Base-by-base conservation (phyloP, 2,329 filamentous ascomycete species). In the Aspergillus udagawae region DNA sequence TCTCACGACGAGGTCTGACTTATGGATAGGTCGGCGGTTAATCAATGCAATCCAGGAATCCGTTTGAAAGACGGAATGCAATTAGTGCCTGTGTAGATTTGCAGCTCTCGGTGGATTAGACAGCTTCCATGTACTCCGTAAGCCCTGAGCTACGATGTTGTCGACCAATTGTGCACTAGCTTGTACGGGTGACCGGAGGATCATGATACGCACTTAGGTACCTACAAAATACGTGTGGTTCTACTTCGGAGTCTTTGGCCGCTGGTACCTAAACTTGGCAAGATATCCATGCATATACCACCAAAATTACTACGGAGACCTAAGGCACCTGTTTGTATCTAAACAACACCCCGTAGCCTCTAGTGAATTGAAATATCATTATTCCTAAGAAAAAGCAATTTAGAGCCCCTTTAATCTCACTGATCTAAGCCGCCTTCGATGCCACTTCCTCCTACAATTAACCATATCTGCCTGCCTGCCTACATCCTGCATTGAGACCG, bases 151-250 rank as follows among this genome's bases (percentile, higher is more conserved):
- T 14, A 47, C 14, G 44, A 23, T 14, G 44, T 23, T 47, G n/a
- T 47, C 20, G 44, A 47, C 42, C 42, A 45, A 45, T 45, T 45
- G 42, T 9, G 44, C 44, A 47, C 32, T 51, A 49, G 50, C n/a
- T 58, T 52, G 57, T 59, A 57, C 53, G 58, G 58, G 23, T 29
- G 41, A 44, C 53, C 9, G 21, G 8, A 12, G 12, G 51, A 21
- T 32, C 52, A 42, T 32, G 20, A 32, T 49, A 23, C 27, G 38
- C 56, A 55, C 27, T 47, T 29, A 44, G 27, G 20, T 23, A 23
- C n/a, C 10, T 12, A 21, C 28, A 28, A 28, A 28, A 29, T 29
- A 29, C 3, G 28, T 29, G 28, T 29, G 20, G 4, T 6, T 21
- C n/a, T 10, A 14, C 25, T 17, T n/a, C n/a, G n/a, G n/a, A 14